Base-by-base conservation (phyloP, 257 asterid genomes). In the Vinca minor region DNA sequence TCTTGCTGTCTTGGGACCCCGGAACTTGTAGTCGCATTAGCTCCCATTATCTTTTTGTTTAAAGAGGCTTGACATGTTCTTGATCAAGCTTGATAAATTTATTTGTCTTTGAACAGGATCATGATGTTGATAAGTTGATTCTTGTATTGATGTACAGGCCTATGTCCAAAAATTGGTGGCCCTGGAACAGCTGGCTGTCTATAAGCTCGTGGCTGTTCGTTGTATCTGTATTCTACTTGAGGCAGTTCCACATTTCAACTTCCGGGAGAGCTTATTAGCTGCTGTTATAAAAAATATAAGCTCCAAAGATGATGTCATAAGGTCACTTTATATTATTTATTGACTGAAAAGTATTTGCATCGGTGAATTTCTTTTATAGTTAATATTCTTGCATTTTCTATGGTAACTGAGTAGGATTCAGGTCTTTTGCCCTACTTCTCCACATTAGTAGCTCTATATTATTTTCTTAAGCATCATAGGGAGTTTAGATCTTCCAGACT, bases 241-340 rank as follows among this genome's bases (percentile, higher is more conserved):
- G 59, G 91, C 97, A 20, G 95, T 82, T 54, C 98, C 98, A 45
- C 98, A 93, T 77, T 93, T 93, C 74, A 93, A 93, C 76, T 89
- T 73, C 62, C 87, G 87, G 25, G 92, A 93, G 39, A 84, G 72
- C 75, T 83, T 93, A 83, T 62, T 93, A 73, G 78, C 84, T 57
- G 85, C 84, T 50, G 95, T 93, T 66, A 82, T 89, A 50, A 81
- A 74, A 67, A 81, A 88, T 64, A 77, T 89, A 75, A 82, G 91
- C 83, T 87, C 96, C 59, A 75, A 77, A 68, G 99, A 89, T 79
- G 97, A 93, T 55, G 78, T 79, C 73, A 68, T 85, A 18, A 93
- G 97, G 99, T 93, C 44, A 58, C 58, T 70, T n/a, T 52, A 34
- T 49, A 35, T 62, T 58, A 55, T 69, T 66, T 63, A 23, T 41